These are phyloP conservation scores for Tephrocybe sp. DNA, from an alignment of 768 basidiomycete genomes.

Conservation along the genomic window DNA sequence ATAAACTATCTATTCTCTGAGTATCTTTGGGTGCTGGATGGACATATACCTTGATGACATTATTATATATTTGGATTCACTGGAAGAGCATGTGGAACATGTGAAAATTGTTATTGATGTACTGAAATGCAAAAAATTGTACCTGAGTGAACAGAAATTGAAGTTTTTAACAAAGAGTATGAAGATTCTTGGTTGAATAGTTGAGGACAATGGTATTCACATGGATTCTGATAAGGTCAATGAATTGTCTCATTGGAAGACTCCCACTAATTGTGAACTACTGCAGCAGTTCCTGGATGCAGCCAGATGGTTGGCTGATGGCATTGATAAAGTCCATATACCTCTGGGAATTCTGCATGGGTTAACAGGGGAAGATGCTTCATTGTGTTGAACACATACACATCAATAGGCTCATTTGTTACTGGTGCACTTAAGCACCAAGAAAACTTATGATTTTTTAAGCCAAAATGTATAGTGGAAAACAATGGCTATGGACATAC, in stretches of 20 bases:
- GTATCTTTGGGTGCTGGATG: constrained; percentile 3
- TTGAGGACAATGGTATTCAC: background rate
- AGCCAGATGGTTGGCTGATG: too few relatives aligned
- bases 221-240: background rate
- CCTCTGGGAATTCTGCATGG: too few relatives aligned
- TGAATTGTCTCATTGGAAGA: too few relatives aligned
- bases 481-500: background rate
- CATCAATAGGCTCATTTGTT: background rate
- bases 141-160: background rate
- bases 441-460: background rate
- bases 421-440: background rate
- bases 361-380: too few relatives aligned
- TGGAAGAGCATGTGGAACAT: background rate
- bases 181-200: background rate
- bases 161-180: background rate
- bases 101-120: background rate
- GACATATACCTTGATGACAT: background rate
- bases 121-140: background rate
- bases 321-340: too few relatives aligned
- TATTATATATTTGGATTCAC: background rate
- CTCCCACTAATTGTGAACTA: too few relatives aligned
- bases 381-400: too few relatives aligned
- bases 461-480: too few relatives aligned
- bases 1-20: constrained; percentile 7
- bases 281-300: too few relatives aligned